Base-by-base conservation (phyloP, 2,329 filamentous ascomycete genomes). In the Trichoderma sp. region DNA sequence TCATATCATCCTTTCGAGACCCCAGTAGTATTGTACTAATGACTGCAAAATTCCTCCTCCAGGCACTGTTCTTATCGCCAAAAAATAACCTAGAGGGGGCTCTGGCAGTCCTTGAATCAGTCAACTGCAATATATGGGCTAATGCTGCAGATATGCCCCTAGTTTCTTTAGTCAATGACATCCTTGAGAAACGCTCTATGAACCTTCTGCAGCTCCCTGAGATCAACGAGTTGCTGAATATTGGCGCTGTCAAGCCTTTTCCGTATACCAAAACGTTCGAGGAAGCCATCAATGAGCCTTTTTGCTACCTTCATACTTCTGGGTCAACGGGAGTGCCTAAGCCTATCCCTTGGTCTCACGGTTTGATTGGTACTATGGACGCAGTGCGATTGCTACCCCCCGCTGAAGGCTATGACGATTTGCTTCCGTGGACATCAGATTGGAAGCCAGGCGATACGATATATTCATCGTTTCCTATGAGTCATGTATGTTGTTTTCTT, bases 311-410 rank as follows among this genome's bases (percentile, higher is more conserved):
- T 1, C 83, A 85, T 63, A 84, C 83, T 0, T 84, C 82, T 4
- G 84, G 84, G 2, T 79, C 81, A 1, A 85, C 83, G 3, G 83
- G 83, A 3, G 70, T 82, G 0, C 83, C 82, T 1, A 84, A 84
- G 65, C 82, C 81, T 0, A 81, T 84, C n/a, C 66, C 75, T 1
- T 78, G 78, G 74, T 78, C 80, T 4, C 79, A 85, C 72, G 77
- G 73, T 0, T 63, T 79, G 30, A 76, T 79, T 6, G 77, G 76
- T 0, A 80, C 80, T 0, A 78, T 82, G 76, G 83, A 85, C 74
- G 80, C 80, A 0, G 74, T 82, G 2, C 76, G 79, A 11, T 72
- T 82, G 2, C 75, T 83, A 0, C 80, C 81, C 0, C 75, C 77
- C 9, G 74, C 74, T 0, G 76, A 81, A 1, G 81, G 81, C 0